Evolutionary conservation across 371 early-diverging fungal genomes (phyloP).

Genomic region (Mucor sp.): DNA sequence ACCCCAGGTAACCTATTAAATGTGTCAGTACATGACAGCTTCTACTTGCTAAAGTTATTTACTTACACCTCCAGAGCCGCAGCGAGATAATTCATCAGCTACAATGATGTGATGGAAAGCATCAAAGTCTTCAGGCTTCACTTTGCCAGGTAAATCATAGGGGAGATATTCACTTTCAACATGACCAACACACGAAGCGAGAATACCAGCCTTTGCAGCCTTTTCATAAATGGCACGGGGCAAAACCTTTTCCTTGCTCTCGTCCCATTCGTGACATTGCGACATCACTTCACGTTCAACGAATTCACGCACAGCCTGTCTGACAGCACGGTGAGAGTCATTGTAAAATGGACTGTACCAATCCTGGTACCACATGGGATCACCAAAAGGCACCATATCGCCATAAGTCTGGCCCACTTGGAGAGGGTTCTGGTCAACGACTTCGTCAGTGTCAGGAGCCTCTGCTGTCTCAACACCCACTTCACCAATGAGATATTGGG

Average conservation of each 20-base stretch:
- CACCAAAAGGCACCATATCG: slow-evolving; percentile 62
- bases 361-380: slow-evolving; percentile 70
- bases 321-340: slow-evolving; percentile 55
- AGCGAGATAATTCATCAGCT: slow-evolving; percentile 66
- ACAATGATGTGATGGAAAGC: slow-evolving; percentile 66
- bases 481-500: slow-evolving; percentile 18
- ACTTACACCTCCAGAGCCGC: slow-evolving; percentile 72
- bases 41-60: neutral
- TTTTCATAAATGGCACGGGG: slow-evolving; percentile 58
- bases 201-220: slow-evolving; percentile 61
- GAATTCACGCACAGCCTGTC: slow-evolving; percentile 54
- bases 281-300: slow-evolving; percentile 67
- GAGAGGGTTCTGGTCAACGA: slow-evolving; percentile 15
- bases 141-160: slow-evolving; percentile 29
- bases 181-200: slow-evolving; percentile 46
- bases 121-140: slow-evolving; percentile 50
- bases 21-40: neutral
- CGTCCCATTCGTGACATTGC: slow-evolving; percentile 67
- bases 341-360: slow-evolving; percentile 55
- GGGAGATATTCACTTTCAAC: slow-evolving; percentile 19
- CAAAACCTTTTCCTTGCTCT: slow-evolving; percentile 47
- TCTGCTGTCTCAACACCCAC: slow-evolving; percentile 2
- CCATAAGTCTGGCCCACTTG: slow-evolving; percentile 25
- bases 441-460: slow-evolving; percentile 18
- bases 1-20: slow-evolving; percentile 38